Conservation (phyloP, 768 basidiomycete genomes). For the Phaeolepiota aurea region DNA sequence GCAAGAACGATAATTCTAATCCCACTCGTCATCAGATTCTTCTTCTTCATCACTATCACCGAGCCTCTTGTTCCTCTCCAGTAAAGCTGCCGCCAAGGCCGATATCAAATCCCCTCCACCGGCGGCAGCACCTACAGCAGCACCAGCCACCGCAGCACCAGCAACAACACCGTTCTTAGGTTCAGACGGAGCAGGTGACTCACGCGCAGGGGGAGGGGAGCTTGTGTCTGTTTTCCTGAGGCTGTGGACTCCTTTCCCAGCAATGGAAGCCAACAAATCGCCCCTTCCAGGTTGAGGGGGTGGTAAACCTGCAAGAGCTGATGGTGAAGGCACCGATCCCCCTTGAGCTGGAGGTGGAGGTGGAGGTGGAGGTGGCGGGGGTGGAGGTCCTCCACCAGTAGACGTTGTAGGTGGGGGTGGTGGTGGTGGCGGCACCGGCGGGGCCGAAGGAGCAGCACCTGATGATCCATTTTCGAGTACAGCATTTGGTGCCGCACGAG, state of each 20-base stretch:
- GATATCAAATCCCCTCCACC: conserved; percentile 71
- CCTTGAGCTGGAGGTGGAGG: conserved; percentile 31
- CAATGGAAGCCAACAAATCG: conserved; percentile 72
- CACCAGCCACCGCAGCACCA: conserved; percentile 28
- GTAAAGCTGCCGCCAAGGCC: conserved; percentile 76
- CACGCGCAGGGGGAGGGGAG: conserved; percentile 21
- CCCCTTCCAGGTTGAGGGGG: conserved; percentile 51
- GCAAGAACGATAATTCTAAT: conserved; percentile 12
- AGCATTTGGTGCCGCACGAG: conserved; percentile 13
- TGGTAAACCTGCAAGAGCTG: conserved; percentile 27
- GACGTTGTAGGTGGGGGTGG: conserved; percentile 24
- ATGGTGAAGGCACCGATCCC: conserved; percentile 15
- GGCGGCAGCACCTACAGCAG: conserved; percentile 21
- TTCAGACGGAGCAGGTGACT: conserved; percentile 23
- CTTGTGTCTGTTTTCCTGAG: conserved; percentile 53
- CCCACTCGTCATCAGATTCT: conserved; percentile 64
- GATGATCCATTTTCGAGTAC: conserved; percentile 10
- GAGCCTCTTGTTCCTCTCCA: conserved; percentile 78
- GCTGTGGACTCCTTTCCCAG: conserved; percentile 67
- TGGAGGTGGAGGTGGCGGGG: conserved; percentile 35
- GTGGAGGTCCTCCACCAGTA: conserved; percentile 17
- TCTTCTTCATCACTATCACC: conserved; percentile 83
- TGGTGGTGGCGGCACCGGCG: conserved; percentile 27
- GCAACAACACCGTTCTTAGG: conserved; percentile 23
- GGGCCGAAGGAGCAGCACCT: conserved; percentile 24